These are phyloP conservation scores for Cladosporium sp. DNA, from an alignment of 2,329 filamentous ascomycete genomes.

Conservation along the genomic window DNA sequence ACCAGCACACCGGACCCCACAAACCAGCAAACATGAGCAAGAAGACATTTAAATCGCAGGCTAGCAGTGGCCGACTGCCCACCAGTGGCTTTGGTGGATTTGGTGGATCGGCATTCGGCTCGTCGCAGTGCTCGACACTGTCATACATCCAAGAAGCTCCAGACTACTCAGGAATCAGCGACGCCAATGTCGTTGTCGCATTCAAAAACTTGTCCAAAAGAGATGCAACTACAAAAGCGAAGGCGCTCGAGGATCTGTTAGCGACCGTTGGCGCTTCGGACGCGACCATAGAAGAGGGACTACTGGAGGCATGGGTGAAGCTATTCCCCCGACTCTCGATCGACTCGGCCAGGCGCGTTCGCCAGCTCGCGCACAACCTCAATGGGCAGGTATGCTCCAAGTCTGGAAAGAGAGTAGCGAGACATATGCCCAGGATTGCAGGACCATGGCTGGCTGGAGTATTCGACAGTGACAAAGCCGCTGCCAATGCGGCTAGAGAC, in stretches of 20 bases:
- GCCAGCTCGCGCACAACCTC: slow-evolving; percentile 78
- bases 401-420: slow-evolving; percentile 79
- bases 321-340: slow-evolving; percentile 88
- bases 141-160: slow-evolving; percentile 88
- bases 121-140: slow-evolving; percentile 60
- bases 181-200: slow-evolving; percentile 80
- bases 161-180: slow-evolving; percentile 73
- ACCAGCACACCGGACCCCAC: not conserved
- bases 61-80: slow-evolving; percentile 57
- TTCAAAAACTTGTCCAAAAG: slow-evolving; percentile 93
- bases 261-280: slow-evolving; percentile 60
- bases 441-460: slow-evolving; percentile 89
- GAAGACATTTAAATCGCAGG: slow-evolving; percentile 61
- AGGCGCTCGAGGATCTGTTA: slow-evolving; percentile 83
- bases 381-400: slow-evolving; percentile 63
- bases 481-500: slow-evolving; percentile 73
- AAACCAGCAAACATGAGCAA: slow-evolving; percentile 52
- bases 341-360: slow-evolving; percentile 82
- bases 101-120: slow-evolving; percentile 45
- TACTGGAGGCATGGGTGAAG: slow-evolving; percentile 83
- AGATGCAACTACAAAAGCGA: slow-evolving; percentile 87
- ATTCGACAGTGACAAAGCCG: slow-evolving; percentile 80
- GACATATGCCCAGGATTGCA: slow-evolving; percentile 72
- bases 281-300: slow-evolving; percentile 69
- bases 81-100: slow-evolving; percentile 46